These are phyloP conservation scores for Drechmeria coniospora DNA, from an alignment of 2,329 filamentous ascomycete species.

Conservation along the genomic window DNA sequence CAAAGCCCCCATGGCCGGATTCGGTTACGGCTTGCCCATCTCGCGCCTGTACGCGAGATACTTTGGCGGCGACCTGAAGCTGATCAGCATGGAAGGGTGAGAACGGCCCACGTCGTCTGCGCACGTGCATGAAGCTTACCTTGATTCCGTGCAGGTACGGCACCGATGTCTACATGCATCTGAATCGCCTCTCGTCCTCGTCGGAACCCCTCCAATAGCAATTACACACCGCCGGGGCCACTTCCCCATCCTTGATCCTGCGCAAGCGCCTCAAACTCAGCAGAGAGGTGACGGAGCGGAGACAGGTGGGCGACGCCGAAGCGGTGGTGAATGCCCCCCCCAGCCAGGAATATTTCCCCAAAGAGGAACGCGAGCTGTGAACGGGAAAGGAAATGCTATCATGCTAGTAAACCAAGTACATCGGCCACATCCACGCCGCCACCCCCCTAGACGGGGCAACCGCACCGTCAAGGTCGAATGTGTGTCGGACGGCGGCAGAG, in stretches of 20 bases:
- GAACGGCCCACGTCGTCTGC: conserved; percentile 18
- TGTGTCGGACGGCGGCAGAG: no score
- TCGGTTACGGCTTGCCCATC: conserved; percentile 94
- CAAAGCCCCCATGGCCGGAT: conserved; percentile 97
- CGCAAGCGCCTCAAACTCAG: conserved; percentile 51
- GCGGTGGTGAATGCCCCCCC: conserved; percentile 48
- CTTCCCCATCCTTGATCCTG: conserved; percentile 20
- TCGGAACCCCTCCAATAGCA: conserved; percentile 94
- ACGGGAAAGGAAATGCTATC: no score
- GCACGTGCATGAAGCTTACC: conserved; percentile 10
- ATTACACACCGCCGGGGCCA: conserved; percentile 37
- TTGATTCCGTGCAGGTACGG: conserved; percentile 52
- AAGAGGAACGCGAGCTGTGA: conserved; percentile 21
- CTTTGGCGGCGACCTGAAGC: conserved; percentile 90
- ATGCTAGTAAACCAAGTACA: no score
- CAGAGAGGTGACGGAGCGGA: conserved; percentile 67
- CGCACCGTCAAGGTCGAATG: no score
- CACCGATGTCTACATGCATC: conserved; percentile 94
- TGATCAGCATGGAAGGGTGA: conserved; percentile 99
- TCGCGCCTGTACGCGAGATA: conserved; percentile 89
- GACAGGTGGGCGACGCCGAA: conserved; percentile 81
- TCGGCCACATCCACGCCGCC: no score
- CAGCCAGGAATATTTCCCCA: conserved; percentile 8
- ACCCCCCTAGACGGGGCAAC: no score
- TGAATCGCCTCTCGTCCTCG: conserved; percentile 87